Base-by-base conservation (phyloP, 768 basidiomycete species). In the Panaeolus cyanescens region DNA sequence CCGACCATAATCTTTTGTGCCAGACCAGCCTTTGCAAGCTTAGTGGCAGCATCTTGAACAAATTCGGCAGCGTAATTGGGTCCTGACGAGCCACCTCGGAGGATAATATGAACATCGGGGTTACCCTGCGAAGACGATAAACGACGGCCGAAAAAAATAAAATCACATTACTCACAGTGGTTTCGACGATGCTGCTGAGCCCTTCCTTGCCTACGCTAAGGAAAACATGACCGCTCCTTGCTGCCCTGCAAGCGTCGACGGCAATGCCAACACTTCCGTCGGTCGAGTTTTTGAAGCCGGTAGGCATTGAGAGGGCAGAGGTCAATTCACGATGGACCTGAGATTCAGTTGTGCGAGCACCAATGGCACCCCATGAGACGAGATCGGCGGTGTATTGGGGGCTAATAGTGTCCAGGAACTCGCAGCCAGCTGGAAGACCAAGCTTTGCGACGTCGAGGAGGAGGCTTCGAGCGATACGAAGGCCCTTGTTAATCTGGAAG, bases 231-330 rank as follows among this genome's bases (percentile, higher is more conserved):
- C 93, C 92, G 59, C 85, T 84, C 61, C 88, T 85, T 17, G 97
- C 96, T 15, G 96, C 93, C 33, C 95, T 86, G 76, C 96, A 98
- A 2, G 96, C 96, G 74, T 99, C 96, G 45, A 99, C 84, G 0
- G 97, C 96, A 64, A 98, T 92, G 54, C 88, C 86, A 40, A 96
- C 85, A 30, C 88, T 89, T 36, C 97, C 97, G 67, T 99, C 97
- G 1, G 96, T 99, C 10, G 93, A 93, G 69, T 99, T 99, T 79
- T 99, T 99, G 87, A 99, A 99, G 7, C 97, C 97, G 4, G 95
- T 94, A 2, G 93, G 91, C 92, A 96, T 95, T 15, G 92, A 93
- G n/a, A 96, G 80, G 1, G 89, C 92, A 5, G 89, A 91, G 9
- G 87, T 86, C 15, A 96, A 82, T 75, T 96, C 95, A 50, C 95